These are phyloP conservation scores for Straminergon stramineum DNA, from an alignment of 225 moss, liverwort and hornwort species.

Conservation along the genomic window DNA sequence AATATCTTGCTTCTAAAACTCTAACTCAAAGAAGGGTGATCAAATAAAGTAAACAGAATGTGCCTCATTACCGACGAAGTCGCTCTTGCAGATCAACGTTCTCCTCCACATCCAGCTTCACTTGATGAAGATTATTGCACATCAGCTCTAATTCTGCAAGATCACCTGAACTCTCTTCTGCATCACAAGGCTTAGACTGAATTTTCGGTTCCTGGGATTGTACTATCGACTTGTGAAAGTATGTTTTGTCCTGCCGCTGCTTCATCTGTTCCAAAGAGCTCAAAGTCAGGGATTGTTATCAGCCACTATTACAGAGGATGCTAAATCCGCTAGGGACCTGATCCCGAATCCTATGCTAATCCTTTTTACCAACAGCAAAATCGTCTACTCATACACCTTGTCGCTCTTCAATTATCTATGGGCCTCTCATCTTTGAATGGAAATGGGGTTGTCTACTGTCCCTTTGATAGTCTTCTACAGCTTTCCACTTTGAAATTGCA, in stretches of 20 bases:
- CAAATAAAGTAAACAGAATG: neutral
- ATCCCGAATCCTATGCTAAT: neutral
- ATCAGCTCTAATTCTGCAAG: conserved; percentile 9
- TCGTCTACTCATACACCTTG: neutral
- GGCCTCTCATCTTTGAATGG: neutral
- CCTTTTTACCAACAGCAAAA: neutral
- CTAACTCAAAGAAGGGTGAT: neutral
- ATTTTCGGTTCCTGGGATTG: neutral
- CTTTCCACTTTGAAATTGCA: neutral
- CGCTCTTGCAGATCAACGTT: conserved; percentile 42
- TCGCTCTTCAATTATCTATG: neutral
- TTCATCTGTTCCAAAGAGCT: conserved; percentile 27
- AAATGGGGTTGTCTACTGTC: neutral
- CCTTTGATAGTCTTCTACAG: neutral
- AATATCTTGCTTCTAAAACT: neutral
- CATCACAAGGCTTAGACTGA: neutral
- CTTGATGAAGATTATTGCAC: conserved; percentile 32
- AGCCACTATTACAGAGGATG: neutral
- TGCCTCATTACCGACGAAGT: conserved; percentile 36
- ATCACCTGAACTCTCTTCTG: conserved; percentile 31
- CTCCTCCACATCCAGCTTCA: conserved; percentile 49
- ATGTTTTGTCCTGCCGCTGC: conserved; percentile 61
- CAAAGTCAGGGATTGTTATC: neutral
- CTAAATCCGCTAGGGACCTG: neutral
- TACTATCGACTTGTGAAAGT: conserved; percentile 20